Evolutionary conservation across 176 grass and related monocot genomes (phyloP).

Genomic region (Alloteropsis semialata): DNA sequence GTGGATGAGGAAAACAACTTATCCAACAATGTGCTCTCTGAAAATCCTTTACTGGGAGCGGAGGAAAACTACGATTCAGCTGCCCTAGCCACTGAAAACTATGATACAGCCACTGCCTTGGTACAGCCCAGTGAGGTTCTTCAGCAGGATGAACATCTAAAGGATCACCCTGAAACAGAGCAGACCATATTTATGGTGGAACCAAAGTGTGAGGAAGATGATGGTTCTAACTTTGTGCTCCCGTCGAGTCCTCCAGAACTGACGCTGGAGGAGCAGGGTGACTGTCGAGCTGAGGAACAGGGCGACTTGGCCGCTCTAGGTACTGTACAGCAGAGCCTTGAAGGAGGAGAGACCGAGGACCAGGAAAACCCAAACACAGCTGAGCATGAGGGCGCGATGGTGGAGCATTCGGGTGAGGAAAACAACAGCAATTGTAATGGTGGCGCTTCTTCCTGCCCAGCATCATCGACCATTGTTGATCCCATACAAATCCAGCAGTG

Average conservation of each 20-base stretch:
- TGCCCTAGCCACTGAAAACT: slow-evolving; percentile 11
- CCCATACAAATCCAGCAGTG: neutral
- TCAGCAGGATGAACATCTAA: slow-evolving; percentile 30
- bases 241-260: neutral
- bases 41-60: slow-evolving; percentile 14
- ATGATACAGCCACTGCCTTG: slow-evolving; percentile 9
- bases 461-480: neutral
- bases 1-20: slow-evolving; percentile 21
- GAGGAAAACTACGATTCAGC: slow-evolving; percentile 20
- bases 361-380: slow-evolving; percentile 24
- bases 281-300: neutral
- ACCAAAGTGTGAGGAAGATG: slow-evolving; percentile 19
- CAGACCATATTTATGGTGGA: slow-evolving; percentile 19
- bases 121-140: slow-evolving; percentile 3
- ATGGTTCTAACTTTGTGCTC: neutral
- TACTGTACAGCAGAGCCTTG: neutral
- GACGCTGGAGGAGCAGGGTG: neutral
- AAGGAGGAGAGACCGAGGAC: slow-evolving; percentile 21
- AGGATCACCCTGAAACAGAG: slow-evolving; percentile 22
- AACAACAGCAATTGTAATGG: neutral
- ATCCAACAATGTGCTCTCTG: slow-evolving; percentile 3
- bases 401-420: too few relatives aligned
- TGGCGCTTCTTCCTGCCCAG: neutral
- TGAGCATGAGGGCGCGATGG: too few relatives aligned
- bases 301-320: neutral